phyloP scores from a whole-genome alignment of 2,329 filamentous ascomycete genomes.

The Exophiala alcalophila region DNA sequence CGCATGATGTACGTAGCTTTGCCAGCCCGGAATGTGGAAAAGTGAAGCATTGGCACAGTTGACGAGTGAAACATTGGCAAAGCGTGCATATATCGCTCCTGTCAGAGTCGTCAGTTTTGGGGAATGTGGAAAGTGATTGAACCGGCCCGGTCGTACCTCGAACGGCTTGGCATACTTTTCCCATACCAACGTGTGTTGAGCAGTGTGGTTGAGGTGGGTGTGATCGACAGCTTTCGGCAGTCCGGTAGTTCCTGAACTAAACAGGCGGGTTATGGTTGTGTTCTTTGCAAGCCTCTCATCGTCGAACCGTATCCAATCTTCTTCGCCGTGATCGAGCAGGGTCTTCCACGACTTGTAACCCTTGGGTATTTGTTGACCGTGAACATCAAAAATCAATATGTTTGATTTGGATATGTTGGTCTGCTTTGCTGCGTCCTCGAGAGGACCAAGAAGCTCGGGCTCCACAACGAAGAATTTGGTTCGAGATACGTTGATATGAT shows the following conservation, averaged over 20 bases:
- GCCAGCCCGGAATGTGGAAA: slow-evolving; percentile 46
- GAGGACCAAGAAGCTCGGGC: slow-evolving; percentile 27
- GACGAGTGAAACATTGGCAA: slow-evolving; percentile 53
- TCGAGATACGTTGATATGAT: slow-evolving; percentile 45
- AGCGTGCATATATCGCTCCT: background rate
- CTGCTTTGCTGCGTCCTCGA: slow-evolving; percentile 1
- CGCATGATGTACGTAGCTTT: slow-evolving; percentile 47
- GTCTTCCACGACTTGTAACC: slow-evolving; percentile 46
- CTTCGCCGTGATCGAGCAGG: slow-evolving; percentile 43
- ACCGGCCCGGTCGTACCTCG: background rate
- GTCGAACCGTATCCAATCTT: slow-evolving; percentile 48
- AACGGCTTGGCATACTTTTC: slow-evolving; percentile 4
- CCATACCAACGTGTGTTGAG: slow-evolving; percentile 8
- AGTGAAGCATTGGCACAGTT: slow-evolving; percentile 44
- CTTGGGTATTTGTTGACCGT: slow-evolving; percentile 38
- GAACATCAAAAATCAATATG: slow-evolving; percentile 14
- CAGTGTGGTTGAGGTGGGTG: slow-evolving; percentile 7
- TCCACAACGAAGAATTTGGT: slow-evolving; percentile 47
- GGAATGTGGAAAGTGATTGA: background rate
- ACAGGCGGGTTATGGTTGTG: slow-evolving; percentile 49
- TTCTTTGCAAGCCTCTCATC: slow-evolving; percentile 36
- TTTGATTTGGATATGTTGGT: slow-evolving; percentile 8
- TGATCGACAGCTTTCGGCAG: slow-evolving; percentile 54
- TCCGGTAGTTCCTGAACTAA: slow-evolving; percentile 59
- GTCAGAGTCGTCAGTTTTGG: background rate